Evolutionary conservation across 2,329 filamentous ascomycete genomes (phyloP).

Genomic region (Xylariaceae sp.): DNA sequence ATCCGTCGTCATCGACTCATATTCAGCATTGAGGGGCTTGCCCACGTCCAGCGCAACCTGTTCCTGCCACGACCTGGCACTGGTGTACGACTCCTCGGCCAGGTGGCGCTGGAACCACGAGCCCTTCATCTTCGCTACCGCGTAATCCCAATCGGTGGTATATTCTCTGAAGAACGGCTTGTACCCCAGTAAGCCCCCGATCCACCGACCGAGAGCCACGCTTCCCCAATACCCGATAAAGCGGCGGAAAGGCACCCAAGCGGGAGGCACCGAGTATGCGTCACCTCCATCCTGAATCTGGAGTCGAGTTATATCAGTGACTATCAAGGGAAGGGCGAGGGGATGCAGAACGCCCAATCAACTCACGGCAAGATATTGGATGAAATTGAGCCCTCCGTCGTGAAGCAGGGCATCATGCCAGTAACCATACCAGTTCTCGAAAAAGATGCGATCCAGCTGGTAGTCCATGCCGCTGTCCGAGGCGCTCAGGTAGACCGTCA

Average conservation of each 20-base stretch:
- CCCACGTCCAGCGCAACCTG: slow-evolving; percentile 4
- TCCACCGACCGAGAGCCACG: slow-evolving; percentile 29
- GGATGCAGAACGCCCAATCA: too few species aligned
- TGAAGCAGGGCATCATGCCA: slow-evolving; percentile 25
- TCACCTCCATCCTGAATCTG: slow-evolving; percentile 13
- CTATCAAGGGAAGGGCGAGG: too few species aligned
- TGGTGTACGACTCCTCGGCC: slow-evolving; percentile 29
- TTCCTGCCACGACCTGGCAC: slow-evolving; percentile 4
- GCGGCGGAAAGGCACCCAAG: slow-evolving; percentile 29
- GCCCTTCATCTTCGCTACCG: slow-evolving; percentile 27
- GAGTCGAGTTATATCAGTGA: too few species aligned
- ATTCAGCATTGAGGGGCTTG: slow-evolving; percentile 5
- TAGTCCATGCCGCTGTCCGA: slow-evolving; percentile 22
- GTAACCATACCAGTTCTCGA: slow-evolving; percentile 34
- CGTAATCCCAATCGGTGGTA: slow-evolving; percentile 32
- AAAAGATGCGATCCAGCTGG: slow-evolving; percentile 29
- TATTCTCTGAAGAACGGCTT: slow-evolving; percentile 32
- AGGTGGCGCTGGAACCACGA: slow-evolving; percentile 16
- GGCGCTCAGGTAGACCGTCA: slow-evolving; percentile 20
- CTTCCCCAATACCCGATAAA: slow-evolving; percentile 20
- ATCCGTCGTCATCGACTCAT: slow-evolving; percentile 3
- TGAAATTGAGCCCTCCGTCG: slow-evolving; percentile 22
- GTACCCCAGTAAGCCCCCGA: slow-evolving; percentile 32
- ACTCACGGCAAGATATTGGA: slow-evolving; percentile 29
- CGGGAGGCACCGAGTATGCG: slow-evolving; percentile 15